Evolutionary conservation across 2,329 filamentous ascomycete genomes (phyloP), one percentile per base, ranked within the genome.

Genomic region (Immersiporthe knoxdaviesiana): DNA sequence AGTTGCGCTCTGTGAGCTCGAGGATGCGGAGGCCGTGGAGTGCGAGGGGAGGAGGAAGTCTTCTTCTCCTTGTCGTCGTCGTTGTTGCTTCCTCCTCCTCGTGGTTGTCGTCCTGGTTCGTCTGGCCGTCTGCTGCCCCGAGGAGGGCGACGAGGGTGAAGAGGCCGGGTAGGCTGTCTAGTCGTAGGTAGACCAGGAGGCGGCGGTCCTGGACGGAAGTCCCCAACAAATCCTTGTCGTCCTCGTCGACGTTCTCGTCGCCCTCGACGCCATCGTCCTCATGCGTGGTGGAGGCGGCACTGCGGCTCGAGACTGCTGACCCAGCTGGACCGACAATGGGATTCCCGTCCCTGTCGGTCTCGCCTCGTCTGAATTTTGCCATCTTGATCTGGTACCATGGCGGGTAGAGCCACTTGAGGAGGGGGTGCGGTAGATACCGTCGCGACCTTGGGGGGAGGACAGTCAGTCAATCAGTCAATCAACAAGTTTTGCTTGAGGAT

Each of bases 1-100:
- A 97, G 56, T 93, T 92, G 85, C 95, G 93, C 74, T 97, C 94
- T 0, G 93, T 97, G 16, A 98, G 87, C 76, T 97, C 92, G 63
- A 97, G 81, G 21, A 98, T 86, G 18, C 94, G 91, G n/a, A 97
- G 81, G 41, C 94, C 95, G 74, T 97, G 93, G 0, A 94, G 91
- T 75, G 92, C 87, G 1, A 95, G 84, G 1, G 88, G 85, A 11
- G 56, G 56, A 2, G 12, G 30, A 7, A 16, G 56, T 16, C 30
- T n/a, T 16, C 54, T 32, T 37, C 18, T 35, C 10, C 5, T 21
- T 10, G 56, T 24, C 6, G 83, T 81, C 65, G 80, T 82, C 32
- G 74, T 76, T 72, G 59, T 1, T 76, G 73, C 1, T 76, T 72
- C 71, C 2, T 70, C 71, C 8, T 77, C 73, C 47, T 76, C 76